phyloP scores from a whole-genome alignment of 1,284 basidiomycete genomes.

The Irpex lacteus region DNA sequence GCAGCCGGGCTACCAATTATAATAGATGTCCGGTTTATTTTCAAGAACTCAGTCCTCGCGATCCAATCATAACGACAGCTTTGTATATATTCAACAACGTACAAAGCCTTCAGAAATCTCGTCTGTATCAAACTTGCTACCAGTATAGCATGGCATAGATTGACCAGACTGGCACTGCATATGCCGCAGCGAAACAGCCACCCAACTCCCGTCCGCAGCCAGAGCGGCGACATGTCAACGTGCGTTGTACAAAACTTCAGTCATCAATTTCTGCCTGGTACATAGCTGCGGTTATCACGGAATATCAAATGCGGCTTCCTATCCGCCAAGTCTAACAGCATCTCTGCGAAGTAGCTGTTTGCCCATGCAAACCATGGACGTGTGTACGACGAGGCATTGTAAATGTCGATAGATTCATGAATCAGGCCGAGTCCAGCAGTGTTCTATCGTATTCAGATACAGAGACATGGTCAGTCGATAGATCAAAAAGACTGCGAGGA shows the following conservation, averaged over 20 bases:
- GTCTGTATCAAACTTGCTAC: too few species aligned
- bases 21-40: too few species aligned
- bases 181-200: background rate
- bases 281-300: slow-evolving; percentile 56
- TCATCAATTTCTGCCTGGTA: slow-evolving; percentile 35
- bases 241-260: too few species aligned
- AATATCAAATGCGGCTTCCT: slow-evolving; percentile 71
- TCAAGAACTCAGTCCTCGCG: too few species aligned
- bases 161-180: background rate
- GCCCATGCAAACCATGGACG: slow-evolving; percentile 83
- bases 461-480: background rate
- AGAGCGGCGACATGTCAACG: background rate
- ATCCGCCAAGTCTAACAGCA: slow-evolving; percentile 72
- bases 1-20: too few species aligned
- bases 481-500: background rate
- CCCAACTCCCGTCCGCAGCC: background rate
- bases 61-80: too few species aligned
- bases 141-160: too few species aligned
- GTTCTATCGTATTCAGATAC: slow-evolving; percentile 42
- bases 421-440: slow-evolving; percentile 73
- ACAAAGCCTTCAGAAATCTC: too few species aligned
- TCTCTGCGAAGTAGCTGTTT: slow-evolving; percentile 77
- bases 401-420: slow-evolving; percentile 71
- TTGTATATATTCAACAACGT: too few species aligned
- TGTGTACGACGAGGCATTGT: slow-evolving; percentile 58